Conservation (phyloP, 1,284 basidiomycete genomes). For the Ceratobasidium sp. region DNA sequence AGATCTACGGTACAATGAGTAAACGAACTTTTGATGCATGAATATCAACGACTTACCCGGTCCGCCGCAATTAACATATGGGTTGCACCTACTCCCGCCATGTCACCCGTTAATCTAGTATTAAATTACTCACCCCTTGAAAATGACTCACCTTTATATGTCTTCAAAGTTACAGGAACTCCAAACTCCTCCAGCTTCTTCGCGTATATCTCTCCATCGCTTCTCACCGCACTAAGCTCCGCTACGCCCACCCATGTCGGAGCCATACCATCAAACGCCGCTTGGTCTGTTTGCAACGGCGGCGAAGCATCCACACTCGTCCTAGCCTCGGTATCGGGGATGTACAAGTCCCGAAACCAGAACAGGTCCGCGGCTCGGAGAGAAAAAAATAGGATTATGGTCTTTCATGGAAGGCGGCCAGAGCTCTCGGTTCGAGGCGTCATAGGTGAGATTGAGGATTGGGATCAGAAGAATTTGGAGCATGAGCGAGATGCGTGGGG, state of each 20-base stretch:
- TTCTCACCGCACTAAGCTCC: constrained; percentile 73
- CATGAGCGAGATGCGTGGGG: constrained; percentile 64
- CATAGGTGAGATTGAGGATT: constrained; percentile 74
- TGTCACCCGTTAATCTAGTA: not conserved
- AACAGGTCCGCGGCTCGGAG: constrained; percentile 71
- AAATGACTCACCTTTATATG: constrained; percentile 59
- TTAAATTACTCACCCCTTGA: not conserved
- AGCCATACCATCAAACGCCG: constrained; percentile 63
- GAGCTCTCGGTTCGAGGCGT: constrained; percentile 42
- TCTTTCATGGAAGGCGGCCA: constrained; percentile 63
- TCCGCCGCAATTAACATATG: constrained; percentile 9
- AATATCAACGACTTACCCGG: not conserved
- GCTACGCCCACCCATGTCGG: constrained; percentile 71
- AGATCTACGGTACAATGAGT: not conserved
- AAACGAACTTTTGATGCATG: not conserved
- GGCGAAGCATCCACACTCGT: constrained; percentile 75
- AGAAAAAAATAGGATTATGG: constrained; percentile 67
- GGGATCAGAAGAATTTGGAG: constrained; percentile 77
- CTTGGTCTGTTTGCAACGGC: constrained; percentile 66
- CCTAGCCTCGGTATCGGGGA: constrained; percentile 69
- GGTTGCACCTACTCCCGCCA: not conserved
- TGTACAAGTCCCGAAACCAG: constrained; percentile 76
- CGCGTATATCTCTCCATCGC: constrained; percentile 73
- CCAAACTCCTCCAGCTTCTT: constrained; percentile 67
- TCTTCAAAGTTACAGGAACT: constrained; percentile 63